Conservation (phyloP, 352 stramenopile genomes). For the Phytophthora syringae region DNA sequence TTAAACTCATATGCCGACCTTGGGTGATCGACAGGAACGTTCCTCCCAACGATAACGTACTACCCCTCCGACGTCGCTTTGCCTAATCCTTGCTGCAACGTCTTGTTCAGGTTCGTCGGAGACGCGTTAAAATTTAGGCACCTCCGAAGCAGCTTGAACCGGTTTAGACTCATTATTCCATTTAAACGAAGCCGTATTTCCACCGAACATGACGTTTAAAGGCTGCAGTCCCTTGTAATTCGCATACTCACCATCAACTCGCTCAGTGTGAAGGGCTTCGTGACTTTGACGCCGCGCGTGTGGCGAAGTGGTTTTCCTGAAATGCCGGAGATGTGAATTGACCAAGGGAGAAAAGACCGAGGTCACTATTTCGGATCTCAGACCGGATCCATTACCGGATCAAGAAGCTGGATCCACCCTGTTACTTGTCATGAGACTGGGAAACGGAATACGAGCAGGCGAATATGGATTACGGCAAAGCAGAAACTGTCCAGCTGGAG, state of each 20-base stretch:
- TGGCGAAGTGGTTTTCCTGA: no score
- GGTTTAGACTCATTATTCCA: background rate
- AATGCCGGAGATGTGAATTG: no score
- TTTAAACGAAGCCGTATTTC: background rate
- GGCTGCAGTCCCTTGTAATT: background rate
- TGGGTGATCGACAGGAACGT: constrained; percentile 3
- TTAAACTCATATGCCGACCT: constrained; percentile 3
- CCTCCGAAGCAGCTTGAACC: constrained; percentile 4
- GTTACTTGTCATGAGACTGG: no score
- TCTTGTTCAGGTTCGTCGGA: background rate
- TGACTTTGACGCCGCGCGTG: background rate
- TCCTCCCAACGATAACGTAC: background rate
- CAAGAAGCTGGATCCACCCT: no score
- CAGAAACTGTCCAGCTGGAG: no score
- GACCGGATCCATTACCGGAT: no score
- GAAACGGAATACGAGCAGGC: no score
- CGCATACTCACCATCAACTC: constrained; percentile 5
- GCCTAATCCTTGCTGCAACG: background rate
- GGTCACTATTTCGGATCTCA: no score
- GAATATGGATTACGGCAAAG: no score
- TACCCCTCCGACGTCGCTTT: background rate
- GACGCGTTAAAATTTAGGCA: constrained; percentile 1
- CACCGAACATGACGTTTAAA: constrained; percentile 9
- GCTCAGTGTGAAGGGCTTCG: background rate
- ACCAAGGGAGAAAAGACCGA: no score